Conservation (phyloP, 2,329 filamentous ascomycete genomes). For the Exophiala alcalophila region DNA sequence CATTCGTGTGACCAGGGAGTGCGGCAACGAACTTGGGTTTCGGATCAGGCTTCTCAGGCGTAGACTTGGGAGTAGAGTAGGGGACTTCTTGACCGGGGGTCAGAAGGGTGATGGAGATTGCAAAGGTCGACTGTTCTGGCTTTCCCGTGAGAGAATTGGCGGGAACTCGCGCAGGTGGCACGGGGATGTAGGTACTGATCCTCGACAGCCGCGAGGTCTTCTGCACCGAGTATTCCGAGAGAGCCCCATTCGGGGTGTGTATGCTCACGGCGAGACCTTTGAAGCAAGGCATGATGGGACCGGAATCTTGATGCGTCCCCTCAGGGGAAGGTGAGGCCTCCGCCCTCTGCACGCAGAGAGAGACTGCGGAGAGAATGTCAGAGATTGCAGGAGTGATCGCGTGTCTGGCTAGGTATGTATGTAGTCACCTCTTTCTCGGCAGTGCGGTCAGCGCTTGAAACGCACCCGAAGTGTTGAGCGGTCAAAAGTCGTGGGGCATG, state of each 20-base stretch:
- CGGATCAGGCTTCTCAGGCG: constrained; percentile 71
- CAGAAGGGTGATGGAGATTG: constrained; percentile 94
- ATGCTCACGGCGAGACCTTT: constrained; percentile 98
- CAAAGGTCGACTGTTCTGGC: constrained; percentile 91
- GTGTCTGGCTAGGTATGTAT: too few relatives aligned
- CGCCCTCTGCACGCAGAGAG: constrained; percentile 22
- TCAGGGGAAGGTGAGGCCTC: constrained; percentile 11
- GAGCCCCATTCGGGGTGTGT: constrained; percentile 74
- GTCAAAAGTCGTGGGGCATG: constrained; percentile 3
- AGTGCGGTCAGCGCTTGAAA: too few relatives aligned
- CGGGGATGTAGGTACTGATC: constrained; percentile 96
- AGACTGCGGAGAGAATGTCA: constrained; percentile 17
- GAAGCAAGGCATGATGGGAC: constrained; percentile 78
- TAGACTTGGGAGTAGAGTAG: constrained; percentile 84
- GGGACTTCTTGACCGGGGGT: constrained; percentile 85
- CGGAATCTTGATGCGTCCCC: not conserved
- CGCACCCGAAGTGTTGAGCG: too few relatives aligned
- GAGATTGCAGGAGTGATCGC: too few relatives aligned
- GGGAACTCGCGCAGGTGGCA: constrained; percentile 79
- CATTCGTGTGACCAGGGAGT: constrained; percentile 54
- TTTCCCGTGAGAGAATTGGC: constrained; percentile 63
- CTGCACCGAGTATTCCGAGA: constrained; percentile 91
- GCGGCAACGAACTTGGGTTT: constrained; percentile 77
- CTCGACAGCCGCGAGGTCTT: constrained; percentile 86
- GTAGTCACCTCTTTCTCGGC: too few relatives aligned